Conservation (phyloP, 2,329 filamentous ascomycete species). For the Herpotrichia juniperi region DNA sequence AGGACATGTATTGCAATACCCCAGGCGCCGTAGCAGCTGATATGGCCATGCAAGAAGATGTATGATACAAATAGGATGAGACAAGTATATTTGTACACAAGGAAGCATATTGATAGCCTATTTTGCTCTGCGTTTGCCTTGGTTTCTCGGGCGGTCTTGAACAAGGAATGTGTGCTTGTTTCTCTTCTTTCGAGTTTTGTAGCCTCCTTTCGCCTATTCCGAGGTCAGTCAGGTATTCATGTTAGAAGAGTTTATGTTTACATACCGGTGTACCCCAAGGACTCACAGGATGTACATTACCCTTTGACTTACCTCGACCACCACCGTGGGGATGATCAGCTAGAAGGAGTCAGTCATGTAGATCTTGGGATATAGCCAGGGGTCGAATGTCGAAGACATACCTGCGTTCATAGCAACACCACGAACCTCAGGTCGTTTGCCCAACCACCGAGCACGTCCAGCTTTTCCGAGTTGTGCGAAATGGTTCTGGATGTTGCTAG, state of each 20-base stretch:
- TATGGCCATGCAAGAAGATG: background rate
- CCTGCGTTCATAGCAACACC: conserved; percentile 98
- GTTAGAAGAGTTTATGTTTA: conserved; percentile 47
- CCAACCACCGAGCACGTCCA: conserved; percentile 89
- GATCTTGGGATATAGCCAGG: background rate
- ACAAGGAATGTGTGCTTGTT: conserved; percentile 95
- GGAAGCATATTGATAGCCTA: conserved; percentile 16
- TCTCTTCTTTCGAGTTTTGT: conserved; percentile 87
- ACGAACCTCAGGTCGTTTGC: conserved; percentile 92
- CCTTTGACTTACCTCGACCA: conserved; percentile 99
- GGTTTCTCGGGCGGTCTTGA: conserved; percentile 80
- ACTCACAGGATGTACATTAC: conserved; percentile 92
- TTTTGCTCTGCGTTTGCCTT: conserved; percentile 75
- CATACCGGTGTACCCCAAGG: conserved; percentile 95
- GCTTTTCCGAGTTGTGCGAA: conserved; percentile 94
- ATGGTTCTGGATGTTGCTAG: conserved; percentile 91
- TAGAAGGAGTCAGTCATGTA: conserved; percentile 37
- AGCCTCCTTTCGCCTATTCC: conserved; percentile 74
- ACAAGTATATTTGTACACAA: background rate
- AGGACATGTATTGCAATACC: background rate
- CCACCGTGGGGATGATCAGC: conserved; percentile 98
- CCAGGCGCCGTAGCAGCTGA: background rate
- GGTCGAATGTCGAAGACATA: conserved; percentile 39
- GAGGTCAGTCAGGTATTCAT: conserved; percentile 17
- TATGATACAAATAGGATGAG: conserved; percentile 2